These are phyloP conservation scores for Geranium rotundifolium DNA, from an alignment of 345 rosid genomes.

Conservation along the genomic window DNA sequence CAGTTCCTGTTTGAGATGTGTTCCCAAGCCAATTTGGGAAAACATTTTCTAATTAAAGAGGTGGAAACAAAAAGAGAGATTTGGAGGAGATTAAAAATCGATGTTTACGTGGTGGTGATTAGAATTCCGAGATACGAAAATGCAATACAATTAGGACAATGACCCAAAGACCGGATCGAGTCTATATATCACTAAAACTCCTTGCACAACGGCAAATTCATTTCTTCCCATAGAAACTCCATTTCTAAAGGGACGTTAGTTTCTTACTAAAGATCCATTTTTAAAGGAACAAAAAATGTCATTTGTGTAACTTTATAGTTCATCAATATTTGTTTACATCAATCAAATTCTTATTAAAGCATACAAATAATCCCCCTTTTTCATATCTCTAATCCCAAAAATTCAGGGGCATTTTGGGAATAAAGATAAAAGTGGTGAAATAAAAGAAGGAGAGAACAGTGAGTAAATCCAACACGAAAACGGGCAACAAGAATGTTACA, in stretches of 20 bases:
- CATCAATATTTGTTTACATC: not conserved
- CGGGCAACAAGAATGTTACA: too few relatives aligned
- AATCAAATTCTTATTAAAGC: not conserved
- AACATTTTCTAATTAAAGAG: too few relatives aligned
- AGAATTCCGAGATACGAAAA: not conserved
- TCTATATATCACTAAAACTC: constrained; percentile 10
- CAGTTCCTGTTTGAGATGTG: too few relatives aligned
- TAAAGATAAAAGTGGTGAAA: too few relatives aligned
- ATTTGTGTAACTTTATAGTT: not conserved
- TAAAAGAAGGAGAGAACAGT: too few relatives aligned
- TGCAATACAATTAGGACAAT: not conserved
- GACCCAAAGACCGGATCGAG: constrained; percentile 24
- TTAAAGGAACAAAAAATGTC: constrained; percentile 18
- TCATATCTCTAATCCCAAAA: too few relatives aligned
- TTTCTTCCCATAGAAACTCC: constrained; percentile 14
- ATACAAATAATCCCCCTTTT: constrained; percentile 3
- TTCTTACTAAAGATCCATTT: constrained; percentile 31
- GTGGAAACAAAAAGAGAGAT: not conserved
- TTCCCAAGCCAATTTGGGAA: too few relatives aligned
- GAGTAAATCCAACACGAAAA: too few relatives aligned
- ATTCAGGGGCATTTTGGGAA: too few relatives aligned
- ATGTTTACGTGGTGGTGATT: too few relatives aligned
- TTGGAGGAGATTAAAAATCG: not conserved
- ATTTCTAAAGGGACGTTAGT: constrained; percentile 16
- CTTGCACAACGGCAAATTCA: constrained; percentile 36